Base-by-base conservation (phyloP, 805 yeast genomes). In the Saturnispora besseyi region DNA sequence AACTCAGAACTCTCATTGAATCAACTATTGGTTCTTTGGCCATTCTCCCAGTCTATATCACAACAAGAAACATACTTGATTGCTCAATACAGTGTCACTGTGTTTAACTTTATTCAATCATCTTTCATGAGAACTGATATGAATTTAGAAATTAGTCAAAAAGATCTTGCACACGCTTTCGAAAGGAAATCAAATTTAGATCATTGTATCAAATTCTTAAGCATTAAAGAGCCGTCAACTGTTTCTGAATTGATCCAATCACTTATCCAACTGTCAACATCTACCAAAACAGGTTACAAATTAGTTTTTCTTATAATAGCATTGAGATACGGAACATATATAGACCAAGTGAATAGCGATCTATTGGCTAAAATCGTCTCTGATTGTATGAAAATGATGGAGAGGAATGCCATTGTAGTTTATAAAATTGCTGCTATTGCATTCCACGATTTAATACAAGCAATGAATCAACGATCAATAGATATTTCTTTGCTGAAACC, bases 251-350 rank as follows among this genome's bases (percentile, higher is more conserved):
- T 46, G 3, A 49, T 53, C 4, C 24, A 50, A 4, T 29, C 41
- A 1, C 44, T 55, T 3, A 48, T 60, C 3, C 40, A 50, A 31
- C 21, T 53, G 5, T 50, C 58, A 21, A 15, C 48, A 1, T 29
- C 46, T 15, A 55, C 52, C 1, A 57, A 57, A 49, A 57, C 59
- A 8, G 51, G 48, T 4, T 34, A 44, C 18, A 57, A 52, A 40
- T 32, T 57, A 31, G 34, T 42, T 7, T 56, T 52, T 15, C 32
- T 54, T 11, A 22, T 57, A 2, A 11, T 52, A n/a, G 47, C 59
- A 5, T 24, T 53, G 24, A 51, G 54, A 10, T 56, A 50, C 18
- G 44, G 52, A 12, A 26, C 49, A 5, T 41, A 41, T 3, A 51
- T 51, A 2, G 38, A 10, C 5, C 46, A 54, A 38, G 11, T 48